Conservation (phyloP, 139 green algal species). For the Raphidocelis subcapitata region DNA sequence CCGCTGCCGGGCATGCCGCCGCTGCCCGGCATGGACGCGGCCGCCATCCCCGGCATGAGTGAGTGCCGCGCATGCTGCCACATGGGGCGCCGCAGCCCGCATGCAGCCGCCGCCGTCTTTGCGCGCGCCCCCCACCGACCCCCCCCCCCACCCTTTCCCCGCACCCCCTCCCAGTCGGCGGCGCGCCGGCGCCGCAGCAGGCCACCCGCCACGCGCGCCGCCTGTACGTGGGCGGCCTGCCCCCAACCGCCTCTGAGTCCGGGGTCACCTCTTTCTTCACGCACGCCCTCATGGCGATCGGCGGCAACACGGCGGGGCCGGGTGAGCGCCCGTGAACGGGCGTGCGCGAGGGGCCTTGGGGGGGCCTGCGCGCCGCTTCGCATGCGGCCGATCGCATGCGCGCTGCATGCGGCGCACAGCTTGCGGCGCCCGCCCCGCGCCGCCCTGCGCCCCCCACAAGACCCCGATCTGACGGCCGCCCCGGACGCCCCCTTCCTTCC, state of each 20-base stretch:
- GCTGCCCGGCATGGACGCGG: not conserved
- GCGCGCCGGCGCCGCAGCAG: constrained; percentile 66
- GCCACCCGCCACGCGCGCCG: constrained; percentile 90
- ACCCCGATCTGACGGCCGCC: too few species aligned
- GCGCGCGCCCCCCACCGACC: not conserved
- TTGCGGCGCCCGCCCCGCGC: too few species aligned
- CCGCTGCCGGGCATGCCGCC: not conserved
- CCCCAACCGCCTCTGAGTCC: constrained; percentile 83
- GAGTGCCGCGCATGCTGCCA: not conserved
- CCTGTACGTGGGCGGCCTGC: constrained; percentile 96
- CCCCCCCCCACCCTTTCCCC: not conserved
- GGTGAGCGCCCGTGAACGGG: constrained; percentile 39
- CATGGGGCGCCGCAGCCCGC: not conserved
- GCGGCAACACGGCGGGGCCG: constrained; percentile 89
- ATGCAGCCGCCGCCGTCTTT: not conserved
- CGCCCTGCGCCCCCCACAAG: too few species aligned
- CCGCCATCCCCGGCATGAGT: not conserved
- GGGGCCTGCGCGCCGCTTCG: too few species aligned
- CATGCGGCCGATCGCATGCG: too few species aligned
- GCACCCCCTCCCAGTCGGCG: constrained; percentile 10
- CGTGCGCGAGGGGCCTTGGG: too few species aligned
- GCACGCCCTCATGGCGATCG: constrained; percentile 89
- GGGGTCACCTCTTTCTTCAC: constrained; percentile 90
- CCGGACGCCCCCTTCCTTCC: too few species aligned
- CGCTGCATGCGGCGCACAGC: too few species aligned